These are phyloP conservation scores for Eimeria tenella DNA, from an alignment of 169 alveolate species.

Conservation along the genomic window DNA sequence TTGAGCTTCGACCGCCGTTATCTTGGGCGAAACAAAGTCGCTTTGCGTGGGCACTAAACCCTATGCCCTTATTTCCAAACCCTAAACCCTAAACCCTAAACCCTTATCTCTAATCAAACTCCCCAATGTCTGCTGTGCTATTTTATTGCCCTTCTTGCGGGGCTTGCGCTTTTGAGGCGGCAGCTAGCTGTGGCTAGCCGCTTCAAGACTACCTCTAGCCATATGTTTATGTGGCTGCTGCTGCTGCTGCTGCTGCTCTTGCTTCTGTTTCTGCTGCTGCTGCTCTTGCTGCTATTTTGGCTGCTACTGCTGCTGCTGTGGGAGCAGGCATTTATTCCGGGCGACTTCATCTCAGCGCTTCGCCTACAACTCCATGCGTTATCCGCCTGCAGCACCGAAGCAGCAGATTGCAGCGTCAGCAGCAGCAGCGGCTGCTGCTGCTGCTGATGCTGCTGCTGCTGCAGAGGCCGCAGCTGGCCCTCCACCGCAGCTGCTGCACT, in stretches of 20 bases:
- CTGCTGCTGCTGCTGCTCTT: background rate
- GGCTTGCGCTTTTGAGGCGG: background rate
- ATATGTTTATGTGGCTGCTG: too few species aligned
- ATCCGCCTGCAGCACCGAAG: constrained; percentile 2
- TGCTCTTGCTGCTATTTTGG: too few species aligned
- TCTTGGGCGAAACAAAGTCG: constrained; percentile 1
- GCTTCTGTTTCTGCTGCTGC: background rate
- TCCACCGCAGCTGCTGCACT: background rate
- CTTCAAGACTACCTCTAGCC: too few species aligned
- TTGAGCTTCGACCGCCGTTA: constrained; percentile 8
- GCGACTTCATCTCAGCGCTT: background rate
- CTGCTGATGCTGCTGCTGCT: background rate
- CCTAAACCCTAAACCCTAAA: constrained; percentile 51
- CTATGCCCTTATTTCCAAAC: background rate
- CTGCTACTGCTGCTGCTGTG: background rate
- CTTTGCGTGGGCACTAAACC: background rate
- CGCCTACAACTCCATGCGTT: constrained; percentile 18
- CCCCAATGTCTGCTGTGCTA: too few species aligned
- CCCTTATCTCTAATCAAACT: background rate
- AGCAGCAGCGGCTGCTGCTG: background rate
- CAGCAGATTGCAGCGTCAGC: background rate
- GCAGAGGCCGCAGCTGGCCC: background rate
- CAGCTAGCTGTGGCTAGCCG: background rate
- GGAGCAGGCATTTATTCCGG: constrained; percentile 15
- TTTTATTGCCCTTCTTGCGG: background rate